Percentiles rank a stretch among this genome's conserved stretches.
Evolutionary conservation across 2,329 filamentous ascomycete genomes (phyloP).

Genomic region (Drechslera avenae): DNA sequence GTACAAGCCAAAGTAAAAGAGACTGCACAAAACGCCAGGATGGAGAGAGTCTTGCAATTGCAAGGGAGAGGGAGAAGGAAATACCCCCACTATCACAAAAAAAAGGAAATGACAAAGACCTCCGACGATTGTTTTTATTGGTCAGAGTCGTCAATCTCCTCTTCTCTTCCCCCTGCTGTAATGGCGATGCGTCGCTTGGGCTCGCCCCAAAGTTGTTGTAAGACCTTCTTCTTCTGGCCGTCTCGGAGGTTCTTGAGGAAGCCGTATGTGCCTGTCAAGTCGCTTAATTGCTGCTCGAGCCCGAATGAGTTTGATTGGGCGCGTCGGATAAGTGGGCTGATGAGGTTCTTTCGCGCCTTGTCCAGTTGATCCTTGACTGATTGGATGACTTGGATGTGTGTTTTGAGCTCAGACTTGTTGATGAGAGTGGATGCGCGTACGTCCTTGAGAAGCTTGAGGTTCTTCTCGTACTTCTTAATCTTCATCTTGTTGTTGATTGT

Average conservation of each 20-base stretch:
- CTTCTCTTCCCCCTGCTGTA: conserved; percentile 22
- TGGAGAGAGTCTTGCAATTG: too few species aligned
- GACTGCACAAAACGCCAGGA: too few species aligned
- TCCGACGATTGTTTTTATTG: background rate
- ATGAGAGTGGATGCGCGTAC: conserved; percentile 82
- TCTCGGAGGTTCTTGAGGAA: conserved; percentile 78
- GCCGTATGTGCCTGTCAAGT: conserved; percentile 77
- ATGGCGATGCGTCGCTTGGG: conserved; percentile 39
- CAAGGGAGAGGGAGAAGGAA: background rate
- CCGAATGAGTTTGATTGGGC: conserved; percentile 71
- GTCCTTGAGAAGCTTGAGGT: conserved; percentile 76
- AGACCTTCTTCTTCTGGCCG: conserved; percentile 79
- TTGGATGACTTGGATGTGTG: conserved; percentile 83
- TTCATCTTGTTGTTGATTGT: conserved; percentile 77
- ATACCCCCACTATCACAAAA: too few species aligned
- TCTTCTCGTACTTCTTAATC: conserved; percentile 90
- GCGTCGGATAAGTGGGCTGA: conserved; percentile 79
- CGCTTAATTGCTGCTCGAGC: conserved; percentile 83
- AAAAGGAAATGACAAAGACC: background rate
- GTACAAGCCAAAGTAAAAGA: too few species aligned
- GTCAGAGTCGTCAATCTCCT: conserved; percentile 23
- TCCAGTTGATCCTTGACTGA: conserved; percentile 87
- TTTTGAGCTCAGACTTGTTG: conserved; percentile 85
- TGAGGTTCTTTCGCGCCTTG: conserved; percentile 78
- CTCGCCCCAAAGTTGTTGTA: conserved; percentile 70